Base-by-base conservation (phyloP, 2,329 filamentous ascomycete genomes). In the Sporothrix schenckii region DNA sequence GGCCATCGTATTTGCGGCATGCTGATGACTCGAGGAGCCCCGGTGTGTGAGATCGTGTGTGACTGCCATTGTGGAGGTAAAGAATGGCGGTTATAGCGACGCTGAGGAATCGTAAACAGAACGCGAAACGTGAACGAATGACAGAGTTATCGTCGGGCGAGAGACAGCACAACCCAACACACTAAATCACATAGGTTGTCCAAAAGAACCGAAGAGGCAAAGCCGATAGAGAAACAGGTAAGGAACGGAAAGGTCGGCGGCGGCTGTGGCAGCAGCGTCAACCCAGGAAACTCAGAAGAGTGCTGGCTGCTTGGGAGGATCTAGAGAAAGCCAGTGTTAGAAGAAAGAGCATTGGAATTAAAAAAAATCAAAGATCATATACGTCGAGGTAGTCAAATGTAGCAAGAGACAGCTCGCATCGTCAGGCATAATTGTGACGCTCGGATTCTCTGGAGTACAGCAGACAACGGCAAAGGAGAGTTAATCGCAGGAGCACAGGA, bases 21-120 rank as follows among this genome's bases (percentile, higher is more conserved):
- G 81, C 80, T 81, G 79, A 80, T 81, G 78, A 79, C 84, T 83
- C 70, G 86, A 83, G 75, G 88, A 87, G 80, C 88, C 88, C 79
- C 91, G 88, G 76, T 89, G 88, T 80, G 90, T 86, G 77, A 89
- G 83, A 77, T 94, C 92, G 80, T 89, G 89, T 78, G 88, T 86
- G 80, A 92, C 88, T 60, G 91, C 92, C 92, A 96, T 96, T 75
- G 77, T 89, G 50, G 30, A 44, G 41, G 54, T 21, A 53, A n/a
- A 56, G 21, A 47, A 21, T 13, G 21, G 58, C 47, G 21, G 14
- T n/a, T 21, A 63, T n/a, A 21, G 41, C 14, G 41, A 16, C 3
- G 13, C 14, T 3, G 4, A 16, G 14, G 11, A 11, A 14, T 44
- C 13, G 41, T 44, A 24, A 34, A 34, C 30, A 34, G 30, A 34